These are phyloP conservation scores for Paraphaeosphaeria minitans DNA, from an alignment of 2,329 filamentous ascomycete genomes.

Conservation along the genomic window DNA sequence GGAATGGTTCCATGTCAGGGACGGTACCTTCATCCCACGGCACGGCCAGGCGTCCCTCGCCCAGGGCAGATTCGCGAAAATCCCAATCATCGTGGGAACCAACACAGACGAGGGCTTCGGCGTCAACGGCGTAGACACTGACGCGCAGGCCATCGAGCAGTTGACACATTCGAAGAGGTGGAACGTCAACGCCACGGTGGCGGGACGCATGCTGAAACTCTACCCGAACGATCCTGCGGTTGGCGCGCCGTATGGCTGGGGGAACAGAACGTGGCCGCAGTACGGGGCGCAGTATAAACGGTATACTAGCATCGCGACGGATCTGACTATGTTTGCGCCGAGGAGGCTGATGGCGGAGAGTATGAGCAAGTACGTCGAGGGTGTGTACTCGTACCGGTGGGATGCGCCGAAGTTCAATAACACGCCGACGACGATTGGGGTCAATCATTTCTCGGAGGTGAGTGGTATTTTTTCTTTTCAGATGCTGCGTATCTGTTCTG, in stretches of 20 bases:
- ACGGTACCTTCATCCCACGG: slow-evolving; percentile 31
- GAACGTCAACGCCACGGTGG: slow-evolving; percentile 30
- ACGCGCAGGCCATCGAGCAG: slow-evolving; percentile 39
- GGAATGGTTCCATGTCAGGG: slow-evolving; percentile 40
- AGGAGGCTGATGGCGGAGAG: slow-evolving; percentile 28
- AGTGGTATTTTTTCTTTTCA: background rate
- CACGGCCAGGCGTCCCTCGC: slow-evolving; percentile 41
- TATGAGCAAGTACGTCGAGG: slow-evolving; percentile 27
- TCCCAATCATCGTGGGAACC: slow-evolving; percentile 66
- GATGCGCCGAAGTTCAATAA: slow-evolving; percentile 40
- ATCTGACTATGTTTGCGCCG: slow-evolving; percentile 38
- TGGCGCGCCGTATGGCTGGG: slow-evolving; percentile 50
- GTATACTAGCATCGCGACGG: slow-evolving; percentile 35
- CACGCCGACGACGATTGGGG: slow-evolving; percentile 30
- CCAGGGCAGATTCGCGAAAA: slow-evolving; percentile 63
- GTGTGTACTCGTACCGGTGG: slow-evolving; percentile 38
- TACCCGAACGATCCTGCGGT: slow-evolving; percentile 49
- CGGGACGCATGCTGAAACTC: slow-evolving; percentile 26
- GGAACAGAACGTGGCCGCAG: slow-evolving; percentile 37
- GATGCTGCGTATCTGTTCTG: too few relatives aligned
- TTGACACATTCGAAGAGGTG: slow-evolving; percentile 41
- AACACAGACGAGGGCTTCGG: slow-evolving; percentile 69
- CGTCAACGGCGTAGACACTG: slow-evolving; percentile 57
- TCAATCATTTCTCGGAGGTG: slow-evolving; percentile 40
- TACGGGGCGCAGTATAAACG: slow-evolving; percentile 35